Base-by-base conservation (phyloP, 306 rosid species). In the Gillenia trifoliata region DNA sequence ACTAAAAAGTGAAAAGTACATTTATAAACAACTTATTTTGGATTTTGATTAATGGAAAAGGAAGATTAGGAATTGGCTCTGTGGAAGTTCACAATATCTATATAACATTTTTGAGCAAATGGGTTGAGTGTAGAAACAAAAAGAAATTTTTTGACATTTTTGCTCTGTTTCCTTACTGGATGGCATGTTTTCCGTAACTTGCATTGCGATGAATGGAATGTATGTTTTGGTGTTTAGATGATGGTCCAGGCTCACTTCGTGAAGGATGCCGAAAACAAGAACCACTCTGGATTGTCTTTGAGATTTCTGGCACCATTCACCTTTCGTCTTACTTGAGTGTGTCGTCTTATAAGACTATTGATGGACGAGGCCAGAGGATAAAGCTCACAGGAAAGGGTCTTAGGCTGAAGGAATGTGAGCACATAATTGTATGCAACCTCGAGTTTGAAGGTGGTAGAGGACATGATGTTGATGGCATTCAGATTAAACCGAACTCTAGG, bases 231-330 rank as follows among this genome's bases (percentile, higher is more conserved):
- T 54, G 50, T 64, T 57, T 76, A 90, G 96, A 90, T 75, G 96
- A 88, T 75, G 91, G 96, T 77, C 90, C 96, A 0, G 96, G 93
- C 50, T 88, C 93, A 15, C 96, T 90, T 76, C 90, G 91, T 1
- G 87, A 88, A 11, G 93, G 91, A 36, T 90, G 93, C 68, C 87
- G 90, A n/a, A 82, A 56, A 70, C 80, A 76, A 56, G 93, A 83
- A 78, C 91, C 96, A 0, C 79, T 88, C 2, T 90, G 96, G 96
- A 86, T 90, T 82, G 88, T 90, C 77, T 90, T 90, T 70, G 86
- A 83, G 63, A 74, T 88, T 78, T 90, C 93, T 0, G 93, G 93
- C 22, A 83, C 87, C 40, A 86, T 90, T 80, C 17, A 65, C 68
- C 70, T 68, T 40, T 83, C 81, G 10, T 71, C 72, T 4, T 81